phyloP scores from a whole-genome alignment of 2,329 filamentous ascomycete genomes.

The Volutella citrinella region DNA sequence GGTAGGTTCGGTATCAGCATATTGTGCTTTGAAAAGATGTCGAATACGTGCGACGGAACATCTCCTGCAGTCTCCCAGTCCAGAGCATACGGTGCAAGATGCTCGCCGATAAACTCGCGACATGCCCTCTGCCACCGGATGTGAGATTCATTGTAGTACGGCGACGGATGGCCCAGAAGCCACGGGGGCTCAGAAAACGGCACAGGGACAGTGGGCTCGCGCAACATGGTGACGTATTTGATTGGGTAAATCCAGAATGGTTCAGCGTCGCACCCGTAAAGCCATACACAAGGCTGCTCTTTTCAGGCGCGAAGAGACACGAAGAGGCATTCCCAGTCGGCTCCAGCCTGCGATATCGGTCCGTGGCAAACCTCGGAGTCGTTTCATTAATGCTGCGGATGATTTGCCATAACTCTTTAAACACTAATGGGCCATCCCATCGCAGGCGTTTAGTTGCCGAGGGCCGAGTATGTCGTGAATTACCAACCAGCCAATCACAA shows the following conservation, averaged over 20 bases:
- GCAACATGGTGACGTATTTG: background rate
- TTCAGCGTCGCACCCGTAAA: too few relatives aligned
- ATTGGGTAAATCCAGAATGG: too few relatives aligned
- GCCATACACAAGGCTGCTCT: too few relatives aligned
- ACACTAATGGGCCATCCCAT: too few relatives aligned
- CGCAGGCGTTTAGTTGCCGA: slow-evolving; percentile 5
- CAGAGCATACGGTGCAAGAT: slow-evolving; percentile 59
- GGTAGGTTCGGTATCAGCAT: slow-evolving; percentile 70
- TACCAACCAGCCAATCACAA: too few relatives aligned
- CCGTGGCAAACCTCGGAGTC: background rate
- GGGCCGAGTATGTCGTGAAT: slow-evolving; percentile 2
- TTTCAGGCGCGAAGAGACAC: too few relatives aligned
- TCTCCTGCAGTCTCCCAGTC: slow-evolving; percentile 68
- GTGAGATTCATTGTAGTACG: slow-evolving; percentile 68
- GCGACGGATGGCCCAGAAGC: slow-evolving; percentile 65
- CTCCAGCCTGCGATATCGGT: too few relatives aligned
- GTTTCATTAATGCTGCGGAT: background rate
- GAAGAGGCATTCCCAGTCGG: too few relatives aligned
- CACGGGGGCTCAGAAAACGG: slow-evolving; percentile 74
- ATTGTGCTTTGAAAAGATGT: slow-evolving; percentile 60
- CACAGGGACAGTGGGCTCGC: slow-evolving; percentile 6
- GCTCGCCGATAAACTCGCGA: slow-evolving; percentile 61
- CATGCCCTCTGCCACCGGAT: slow-evolving; percentile 65
- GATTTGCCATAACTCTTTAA: too few relatives aligned
- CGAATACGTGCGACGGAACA: slow-evolving; percentile 62